A percentile compares a stretch with the other conserved stretches of the same genome.
These are phyloP conservation scores for Fusarium oligoseptatum DNA, from an alignment of 2,329 filamentous ascomycete species.

Conservation along the genomic window DNA sequence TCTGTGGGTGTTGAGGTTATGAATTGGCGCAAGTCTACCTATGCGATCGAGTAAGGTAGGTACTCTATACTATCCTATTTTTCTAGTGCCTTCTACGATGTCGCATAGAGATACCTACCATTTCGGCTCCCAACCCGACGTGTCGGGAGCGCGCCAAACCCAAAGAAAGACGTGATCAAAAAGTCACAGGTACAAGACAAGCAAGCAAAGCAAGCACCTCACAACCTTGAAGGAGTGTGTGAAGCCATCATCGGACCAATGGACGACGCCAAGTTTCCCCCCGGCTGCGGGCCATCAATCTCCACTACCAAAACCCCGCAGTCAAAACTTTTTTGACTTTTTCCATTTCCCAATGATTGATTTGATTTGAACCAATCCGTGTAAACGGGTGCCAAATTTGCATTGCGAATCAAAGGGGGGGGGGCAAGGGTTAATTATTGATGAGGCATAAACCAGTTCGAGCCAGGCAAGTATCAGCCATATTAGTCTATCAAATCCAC, in stretches of 20 bases:
- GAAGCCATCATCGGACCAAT: slow-evolving; percentile 43
- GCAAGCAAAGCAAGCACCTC: too few species aligned
- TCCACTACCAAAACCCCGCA: slow-evolving; percentile 41
- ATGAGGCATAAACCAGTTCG: slow-evolving; percentile 31
- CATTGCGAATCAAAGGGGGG: background rate
- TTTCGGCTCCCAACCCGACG: background rate
- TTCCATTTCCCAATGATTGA: background rate
- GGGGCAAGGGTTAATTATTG: background rate
- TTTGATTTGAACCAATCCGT: background rate
- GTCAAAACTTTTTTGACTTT: slow-evolving; percentile 31
- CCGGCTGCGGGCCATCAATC: slow-evolving; percentile 31
- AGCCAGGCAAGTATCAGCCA: slow-evolving; percentile 16
- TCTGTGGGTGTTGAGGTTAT: background rate
- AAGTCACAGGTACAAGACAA: slow-evolving; percentile 27
- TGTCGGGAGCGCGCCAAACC: background rate
- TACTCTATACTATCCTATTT: slow-evolving; percentile 1
- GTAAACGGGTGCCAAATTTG: slow-evolving; percentile 18
- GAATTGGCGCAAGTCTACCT: background rate
- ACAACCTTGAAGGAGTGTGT: slow-evolving; percentile 1
- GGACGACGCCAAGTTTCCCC: slow-evolving; percentile 35
- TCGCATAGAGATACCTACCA: background rate
- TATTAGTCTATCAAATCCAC: slow-evolving; percentile 36
- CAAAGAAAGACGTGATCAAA: slow-evolving; percentile 6
- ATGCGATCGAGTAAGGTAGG: too few species aligned
- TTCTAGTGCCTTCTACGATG: background rate